Evolutionary conservation across 2,329 filamentous ascomycete species (phyloP), one percentile per base, ranked within the genome.

Genomic region (Fusarium coicis): DNA sequence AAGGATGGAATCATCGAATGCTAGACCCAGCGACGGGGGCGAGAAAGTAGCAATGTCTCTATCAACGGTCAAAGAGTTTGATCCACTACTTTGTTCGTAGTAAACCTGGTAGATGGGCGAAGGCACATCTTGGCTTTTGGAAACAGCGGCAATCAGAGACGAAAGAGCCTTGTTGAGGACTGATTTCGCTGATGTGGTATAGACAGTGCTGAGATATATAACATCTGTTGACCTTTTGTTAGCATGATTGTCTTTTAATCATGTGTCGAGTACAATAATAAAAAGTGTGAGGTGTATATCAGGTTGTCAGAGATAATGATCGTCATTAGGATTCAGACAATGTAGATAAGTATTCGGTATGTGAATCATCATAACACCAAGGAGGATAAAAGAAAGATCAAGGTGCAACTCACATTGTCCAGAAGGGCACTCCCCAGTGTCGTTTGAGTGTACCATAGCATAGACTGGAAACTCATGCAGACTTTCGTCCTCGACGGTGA

Each of bases 271-370:
- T 60, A 34, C 55, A 53, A 54, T 43, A 63, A 34, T 57, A 65
- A 55, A 73, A 54, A 36, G 44, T 71, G 60, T 70, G 37, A 49
- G 63, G 73, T 79, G 83, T 85, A 86, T 84, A 90, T 97, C 94
- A 97, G 94, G 85, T 92, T 94, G 91, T 96, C 92, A 96, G 93
- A 95, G 90, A 89, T 87, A 87, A 87, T 71, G 88, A 88, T 96
- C 95, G 91, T 97, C 95, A 97, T 85, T 88, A 88, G 83, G 85
- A 85, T 93, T 97, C 96, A 95, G 96, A 93, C 95, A 98, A 98
- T 98, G 96, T 98, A 98, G 96, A 98, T 98, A 98, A 98, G 95
- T 95, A 94, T 96, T 97, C 88, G 84, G 87, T 87, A 84, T 83
- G 84, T 67, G 89, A 84, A 87, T 97, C 95, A 98, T 98, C 96